Percentiles rank a stretch among this genome's conserved stretches.
These are phyloP conservation scores for Scortechinia acanthostroma DNA, from an alignment of 2,329 filamentous ascomycete species.

Conservation along the genomic window DNA sequence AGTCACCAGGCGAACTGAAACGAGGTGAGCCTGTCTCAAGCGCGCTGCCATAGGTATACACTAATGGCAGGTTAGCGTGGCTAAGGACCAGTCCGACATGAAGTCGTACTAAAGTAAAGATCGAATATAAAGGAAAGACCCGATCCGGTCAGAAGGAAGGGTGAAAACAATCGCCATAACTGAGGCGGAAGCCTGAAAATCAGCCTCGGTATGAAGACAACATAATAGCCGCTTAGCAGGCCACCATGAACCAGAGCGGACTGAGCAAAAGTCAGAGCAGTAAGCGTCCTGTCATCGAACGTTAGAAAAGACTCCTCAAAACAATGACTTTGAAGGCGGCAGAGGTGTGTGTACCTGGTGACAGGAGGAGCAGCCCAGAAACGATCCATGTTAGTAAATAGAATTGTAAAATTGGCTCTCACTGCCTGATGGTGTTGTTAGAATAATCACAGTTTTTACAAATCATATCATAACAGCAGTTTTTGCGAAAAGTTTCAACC, in stretches of 20 bases:
- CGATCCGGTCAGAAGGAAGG: constrained; percentile 21
- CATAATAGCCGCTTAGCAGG: constrained; percentile 35
- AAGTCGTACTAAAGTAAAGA: constrained; percentile 54
- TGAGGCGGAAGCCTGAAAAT: constrained; percentile 39
- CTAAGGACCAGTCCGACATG: constrained; percentile 7
- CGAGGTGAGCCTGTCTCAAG: constrained; percentile 54
- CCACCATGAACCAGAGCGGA: constrained; percentile 49
- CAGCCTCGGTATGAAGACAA: constrained; percentile 37
- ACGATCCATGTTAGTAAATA: not conserved
- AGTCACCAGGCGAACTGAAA: constrained; percentile 57
- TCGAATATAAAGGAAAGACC: constrained; percentile 48
- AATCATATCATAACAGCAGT: too few relatives aligned
- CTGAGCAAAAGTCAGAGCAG: constrained; percentile 47
- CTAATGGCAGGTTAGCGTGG: constrained; percentile 26
- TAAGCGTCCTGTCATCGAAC: constrained; percentile 45
- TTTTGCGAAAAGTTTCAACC: too few relatives aligned
- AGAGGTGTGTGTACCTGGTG: not conserved
- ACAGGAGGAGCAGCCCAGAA: constrained; percentile 1
- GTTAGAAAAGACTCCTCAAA: not conserved
- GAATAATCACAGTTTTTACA: too few relatives aligned
- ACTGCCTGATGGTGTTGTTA: too few relatives aligned
- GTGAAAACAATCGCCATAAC: constrained; percentile 23
- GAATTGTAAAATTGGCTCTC: not conserved
- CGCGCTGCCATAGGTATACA: constrained; percentile 59
- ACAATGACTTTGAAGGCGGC: too few relatives aligned